Evolutionary conservation across 176 grass and related monocot genomes (phyloP).

Genomic region (Eleusine coracana): DNA sequence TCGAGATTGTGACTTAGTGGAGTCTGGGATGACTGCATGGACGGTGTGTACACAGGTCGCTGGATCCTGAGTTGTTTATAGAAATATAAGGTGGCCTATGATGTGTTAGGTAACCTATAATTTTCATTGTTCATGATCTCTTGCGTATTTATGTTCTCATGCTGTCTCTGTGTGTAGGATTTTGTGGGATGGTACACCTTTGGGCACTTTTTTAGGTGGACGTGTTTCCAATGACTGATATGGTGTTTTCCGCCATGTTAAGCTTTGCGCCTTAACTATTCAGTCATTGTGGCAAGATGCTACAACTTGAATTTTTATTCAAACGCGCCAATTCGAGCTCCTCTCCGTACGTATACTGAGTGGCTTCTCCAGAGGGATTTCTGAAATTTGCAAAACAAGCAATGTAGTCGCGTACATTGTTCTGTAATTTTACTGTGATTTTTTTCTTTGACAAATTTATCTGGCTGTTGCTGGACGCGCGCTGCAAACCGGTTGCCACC

Average conservation of each 20-base stretch:
- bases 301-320: too few species aligned
- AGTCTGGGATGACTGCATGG: constrained; percentile 44
- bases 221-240: background rate
- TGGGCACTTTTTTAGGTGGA: background rate
- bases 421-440: too few species aligned
- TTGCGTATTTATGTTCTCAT: constrained; percentile 9
- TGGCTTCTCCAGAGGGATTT: background rate
- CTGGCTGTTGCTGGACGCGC: too few species aligned
- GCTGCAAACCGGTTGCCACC: too few species aligned
- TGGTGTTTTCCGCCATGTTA: background rate
- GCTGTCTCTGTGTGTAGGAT: background rate
- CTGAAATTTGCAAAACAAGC: background rate
- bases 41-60: constrained; percentile 26
- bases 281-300: background rate
- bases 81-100: constrained; percentile 41
- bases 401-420: background rate
- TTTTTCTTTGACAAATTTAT: too few species aligned
- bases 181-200: background rate
- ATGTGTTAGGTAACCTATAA: constrained; percentile 17
- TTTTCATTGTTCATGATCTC: constrained; percentile 36
- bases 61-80: constrained; percentile 53
- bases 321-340: too few species aligned
- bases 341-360: too few species aligned
- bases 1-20: constrained; percentile 32
- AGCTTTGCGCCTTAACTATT: background rate